phyloP scores from a whole-genome alignment of 2,329 filamentous ascomycete species.

The Fusarium pininemorale region DNA sequence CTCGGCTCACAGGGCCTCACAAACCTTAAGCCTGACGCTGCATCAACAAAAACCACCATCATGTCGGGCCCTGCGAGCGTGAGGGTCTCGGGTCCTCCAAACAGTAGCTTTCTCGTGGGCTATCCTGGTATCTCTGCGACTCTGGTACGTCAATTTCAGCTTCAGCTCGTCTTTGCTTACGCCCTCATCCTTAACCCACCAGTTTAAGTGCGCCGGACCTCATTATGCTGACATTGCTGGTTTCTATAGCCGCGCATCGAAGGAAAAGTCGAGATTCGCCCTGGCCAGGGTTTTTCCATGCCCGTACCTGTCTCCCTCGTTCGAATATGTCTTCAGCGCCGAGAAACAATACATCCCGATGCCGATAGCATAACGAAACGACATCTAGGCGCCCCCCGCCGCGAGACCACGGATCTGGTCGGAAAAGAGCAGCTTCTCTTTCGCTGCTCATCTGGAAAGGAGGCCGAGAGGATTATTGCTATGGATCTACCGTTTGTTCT shows the following conservation, averaged over 20 bases:
- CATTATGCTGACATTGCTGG: constrained; percentile 28
- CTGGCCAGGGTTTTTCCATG: constrained; percentile 83
- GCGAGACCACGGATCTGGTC: constrained; percentile 91
- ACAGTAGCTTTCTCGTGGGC: constrained; percentile 95
- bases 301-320: constrained; percentile 92
- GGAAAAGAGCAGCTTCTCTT: constrained; percentile 96
- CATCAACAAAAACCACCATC: constrained; percentile 28
- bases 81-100: constrained; percentile 95
- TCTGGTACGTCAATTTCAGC: constrained; percentile 70
- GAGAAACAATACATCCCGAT: constrained; percentile 95
- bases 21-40: constrained; percentile 6
- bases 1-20: constrained; percentile 19
- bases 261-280: constrained; percentile 96
- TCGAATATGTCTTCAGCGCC: constrained; percentile 90
- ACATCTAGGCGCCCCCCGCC: constrained; percentile 86
- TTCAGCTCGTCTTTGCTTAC: constrained; percentile 20
- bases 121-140: constrained; percentile 99
- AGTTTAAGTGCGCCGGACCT: constrained; percentile 16
- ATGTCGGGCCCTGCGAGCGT: constrained; percentile 62
- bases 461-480: constrained; percentile 86
- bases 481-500: constrained; percentile 98
- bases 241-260: constrained; percentile 85
- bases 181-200: background rate
- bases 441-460: constrained; percentile 82
- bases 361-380: constrained; percentile 95